These are phyloP conservation scores for Rubia tinctorum DNA, from an alignment of 305 asterid genomes.

Conservation along the genomic window DNA sequence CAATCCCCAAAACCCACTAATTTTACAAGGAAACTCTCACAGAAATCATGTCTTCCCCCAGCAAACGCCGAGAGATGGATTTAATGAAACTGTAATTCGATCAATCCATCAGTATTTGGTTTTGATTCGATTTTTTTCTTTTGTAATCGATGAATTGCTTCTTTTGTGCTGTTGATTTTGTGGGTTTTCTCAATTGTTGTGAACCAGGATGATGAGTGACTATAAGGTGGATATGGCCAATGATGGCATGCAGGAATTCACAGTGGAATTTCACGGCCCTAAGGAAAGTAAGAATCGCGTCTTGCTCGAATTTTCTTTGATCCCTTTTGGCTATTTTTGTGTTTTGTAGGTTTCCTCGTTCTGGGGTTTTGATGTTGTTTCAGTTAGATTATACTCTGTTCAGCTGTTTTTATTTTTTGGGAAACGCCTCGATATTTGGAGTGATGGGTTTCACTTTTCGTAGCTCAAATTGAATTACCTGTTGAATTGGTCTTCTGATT, in stretches of 20 bases:
- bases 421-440: neutral
- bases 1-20: conserved; percentile 13
- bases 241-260: conserved; percentile 85
- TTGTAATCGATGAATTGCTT: neutral
- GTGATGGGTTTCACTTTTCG: conserved; percentile 11
- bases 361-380: conserved; percentile 15
- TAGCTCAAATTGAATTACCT: no score
- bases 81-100: conserved; percentile 79
- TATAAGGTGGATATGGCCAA: conserved; percentile 93
- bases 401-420: neutral
- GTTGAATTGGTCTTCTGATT: neutral
- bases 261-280: conserved; percentile 88
- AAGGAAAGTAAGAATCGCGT: conserved; percentile 57
- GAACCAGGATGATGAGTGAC: conserved; percentile 87
- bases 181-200: conserved; percentile 21
- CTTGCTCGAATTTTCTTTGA: conserved; percentile 4
- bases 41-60: conserved; percentile 82
- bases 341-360: neutral
- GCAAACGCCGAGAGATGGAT: conserved; percentile 97
- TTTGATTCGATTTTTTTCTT: neutral
- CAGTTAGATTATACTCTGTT: neutral
- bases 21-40: neutral
- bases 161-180: neutral
- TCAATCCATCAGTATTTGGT: neutral
- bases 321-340: conserved; percentile 9